phyloP scores from a whole-genome alignment of 2,329 filamentous ascomycete genomes.

The Trichophyton verrucosum region DNA sequence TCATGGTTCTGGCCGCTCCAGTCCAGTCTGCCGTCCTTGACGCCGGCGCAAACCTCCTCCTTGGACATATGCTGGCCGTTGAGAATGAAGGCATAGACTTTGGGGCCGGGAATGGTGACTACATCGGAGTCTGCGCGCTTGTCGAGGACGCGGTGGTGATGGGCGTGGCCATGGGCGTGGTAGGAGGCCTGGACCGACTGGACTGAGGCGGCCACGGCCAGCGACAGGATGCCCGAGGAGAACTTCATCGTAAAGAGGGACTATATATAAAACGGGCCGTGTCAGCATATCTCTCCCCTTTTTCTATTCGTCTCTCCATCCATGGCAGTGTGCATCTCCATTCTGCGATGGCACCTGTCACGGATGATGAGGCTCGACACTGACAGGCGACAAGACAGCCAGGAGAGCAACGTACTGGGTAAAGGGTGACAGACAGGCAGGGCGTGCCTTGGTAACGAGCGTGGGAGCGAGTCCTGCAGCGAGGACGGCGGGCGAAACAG shows the following conservation, averaged over 20 bases:
- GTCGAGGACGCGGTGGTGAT: conserved; percentile 25
- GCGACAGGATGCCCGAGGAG: conserved; percentile 24
- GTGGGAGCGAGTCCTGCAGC: conserved; percentile 13
- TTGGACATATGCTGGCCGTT: conserved; percentile 50
- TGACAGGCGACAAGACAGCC: too few relatives aligned
- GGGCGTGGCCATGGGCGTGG: conserved; percentile 32
- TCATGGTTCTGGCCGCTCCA: conserved; percentile 53
- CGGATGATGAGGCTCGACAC: too few relatives aligned
- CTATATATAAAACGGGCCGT: too few relatives aligned
- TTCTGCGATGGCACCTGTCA: too few relatives aligned
- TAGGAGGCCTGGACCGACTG: conserved; percentile 10
- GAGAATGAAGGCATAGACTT: conserved; percentile 59
- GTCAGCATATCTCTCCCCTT: too few relatives aligned
- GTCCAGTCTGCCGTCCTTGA: conserved; percentile 52
- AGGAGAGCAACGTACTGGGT: too few relatives aligned
- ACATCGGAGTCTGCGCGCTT: conserved; percentile 35
- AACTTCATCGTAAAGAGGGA: conserved; percentile 27
- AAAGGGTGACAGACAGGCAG: conserved; percentile 4
- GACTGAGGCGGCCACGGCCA: conserved; percentile 30
- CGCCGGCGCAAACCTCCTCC: conserved; percentile 56
- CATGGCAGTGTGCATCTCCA: too few relatives aligned
- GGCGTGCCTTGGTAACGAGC: conserved; percentile 13
- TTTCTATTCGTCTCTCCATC: too few relatives aligned
- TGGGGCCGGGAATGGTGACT: conserved; percentile 42
- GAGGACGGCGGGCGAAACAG: not conserved